Evolutionary conservation across 306 rosid species (phyloP).

Genomic region (Sophora flavescens): DNA sequence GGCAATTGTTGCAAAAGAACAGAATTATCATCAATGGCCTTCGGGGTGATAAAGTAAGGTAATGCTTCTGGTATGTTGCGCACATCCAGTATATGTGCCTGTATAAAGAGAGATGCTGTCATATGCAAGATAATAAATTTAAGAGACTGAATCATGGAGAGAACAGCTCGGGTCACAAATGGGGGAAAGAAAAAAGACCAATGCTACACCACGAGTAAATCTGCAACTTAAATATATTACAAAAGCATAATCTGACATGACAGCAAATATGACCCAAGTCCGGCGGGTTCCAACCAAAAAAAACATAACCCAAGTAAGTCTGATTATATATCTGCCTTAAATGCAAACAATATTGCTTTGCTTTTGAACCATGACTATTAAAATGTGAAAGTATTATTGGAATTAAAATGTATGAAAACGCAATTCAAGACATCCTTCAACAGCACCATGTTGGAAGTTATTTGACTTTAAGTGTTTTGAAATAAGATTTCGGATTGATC

Average conservation of each 20-base stretch:
- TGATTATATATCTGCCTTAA: conserved; percentile 7
- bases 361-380: neutral
- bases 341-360: conserved; percentile 28
- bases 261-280: conserved; percentile 8
- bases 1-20: conserved; percentile 94
- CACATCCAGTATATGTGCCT: conserved; percentile 84
- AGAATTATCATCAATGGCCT: conserved; percentile 92
- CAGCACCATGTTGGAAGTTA: neutral
- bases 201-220: conserved; percentile 18
- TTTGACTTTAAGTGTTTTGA: neutral
- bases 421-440: conserved; percentile 3
- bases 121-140: conserved; percentile 37
- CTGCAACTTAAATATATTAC: neutral
- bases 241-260: neutral
- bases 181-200: neutral
- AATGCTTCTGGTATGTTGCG: conserved; percentile 94
- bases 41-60: conserved; percentile 94
- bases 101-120: conserved; percentile 48
- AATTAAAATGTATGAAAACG: conserved; percentile 11
- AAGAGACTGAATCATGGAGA: conserved; percentile 2
- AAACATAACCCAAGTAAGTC: conserved; percentile 19
- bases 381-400: neutral
- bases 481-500: too few species aligned
- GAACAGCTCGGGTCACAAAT: conserved; percentile 27
- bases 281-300: too few species aligned